Evolutionary conservation across 2,329 filamentous ascomycete genomes (phyloP), one percentile per base, ranked within the genome.

Genomic region (Penicillium brevicompactum): DNA sequence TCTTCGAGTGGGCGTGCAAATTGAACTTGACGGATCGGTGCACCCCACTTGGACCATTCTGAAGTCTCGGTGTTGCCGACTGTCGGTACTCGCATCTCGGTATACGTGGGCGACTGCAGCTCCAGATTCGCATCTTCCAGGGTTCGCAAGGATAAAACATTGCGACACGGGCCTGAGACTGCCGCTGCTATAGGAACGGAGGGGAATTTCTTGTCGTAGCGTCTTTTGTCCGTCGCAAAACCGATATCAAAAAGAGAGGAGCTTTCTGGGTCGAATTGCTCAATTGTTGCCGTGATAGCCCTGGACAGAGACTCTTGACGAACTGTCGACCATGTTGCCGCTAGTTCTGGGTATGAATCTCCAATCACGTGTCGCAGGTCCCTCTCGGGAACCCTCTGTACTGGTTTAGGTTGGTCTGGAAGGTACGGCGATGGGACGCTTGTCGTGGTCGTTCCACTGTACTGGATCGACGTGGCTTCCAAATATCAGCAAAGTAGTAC

Each of bases 1-100:
- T 76, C 70, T 24, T 80, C 74, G 1, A 77, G 63, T 14, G 70
- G 59, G 38, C 77, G 73, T 10, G 81, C 75, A 64, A 84, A 84
- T 61, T 71, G 74, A 3, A 87, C 67, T 61, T 86, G 83, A 57
- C 78, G 79, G 53, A 87, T 78, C 1, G 81, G 78, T 2, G 77
- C 75, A 13, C 78, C 78, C 48, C 72, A 71, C 30, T 76, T 74
- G 31, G 72, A 71, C 82, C 82, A 86, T 60, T 75, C 76, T 6
- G 74, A 74, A 49, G 68, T 69, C 31, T 81, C 78, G 22, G 73
- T 69, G 45, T 69, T 57, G n/a, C 70, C 69, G 27, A 80, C 67
- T 1, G 73, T 73, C 6, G 77, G 76, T 1, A 79, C 57, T 68
- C 71, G 53, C 77, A 67, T 67, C 67, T 40, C 42, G 11, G 32